Evolutionary conservation across 768 basidiomycete genomes (phyloP), one percentile per base, ranked within the genome.

Genomic region (Trametes sanguinea): DNA sequence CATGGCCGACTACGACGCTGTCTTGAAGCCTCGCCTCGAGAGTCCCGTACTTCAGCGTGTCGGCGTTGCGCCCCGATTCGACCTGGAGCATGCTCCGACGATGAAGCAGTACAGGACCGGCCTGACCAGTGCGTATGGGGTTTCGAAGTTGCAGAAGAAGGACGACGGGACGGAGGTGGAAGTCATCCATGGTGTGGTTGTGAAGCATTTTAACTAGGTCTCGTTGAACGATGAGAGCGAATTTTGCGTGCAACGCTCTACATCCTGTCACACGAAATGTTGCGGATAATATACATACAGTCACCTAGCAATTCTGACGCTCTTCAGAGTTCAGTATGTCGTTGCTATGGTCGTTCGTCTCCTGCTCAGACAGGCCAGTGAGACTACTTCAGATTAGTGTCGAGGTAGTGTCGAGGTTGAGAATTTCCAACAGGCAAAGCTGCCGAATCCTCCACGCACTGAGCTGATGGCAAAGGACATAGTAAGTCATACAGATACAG

Each of bases 141-240:
- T 78, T 63, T 78, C 67, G 3, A 74, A 78, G 17, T 71, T 85
- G 45, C 78, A 77, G 61, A 71, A 72, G 37, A 71, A 62, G 44
- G 79, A 78, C 17, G 73, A 76, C 0, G 77, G 76, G 1, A 78
- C 82, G 1, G 83, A 87, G 64, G 83, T 85, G 66, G 84, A 86
- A 65, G 62, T 81, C 45, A 75, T 86, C 50, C 80, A 77, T 17
- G 85, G 85, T 0, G 76, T 86, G 1, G 60, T 84, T 4, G 83
- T 86, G 7, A 83, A 80, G 66, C 83, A 85, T 61, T 86, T 83
- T 64, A 85, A 79, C 64, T 87, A 57, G 52, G 39, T 22, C 22
- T 22, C 22, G 22, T 22, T 22, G 22, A 22, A 22, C 22, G 22
- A 22, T 22, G 22, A 22, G 22, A 22, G 22, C 22, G 22, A 22